Conservation (phyloP, 768 basidiomycete genomes). For the Chalciporus piperatus region DNA sequence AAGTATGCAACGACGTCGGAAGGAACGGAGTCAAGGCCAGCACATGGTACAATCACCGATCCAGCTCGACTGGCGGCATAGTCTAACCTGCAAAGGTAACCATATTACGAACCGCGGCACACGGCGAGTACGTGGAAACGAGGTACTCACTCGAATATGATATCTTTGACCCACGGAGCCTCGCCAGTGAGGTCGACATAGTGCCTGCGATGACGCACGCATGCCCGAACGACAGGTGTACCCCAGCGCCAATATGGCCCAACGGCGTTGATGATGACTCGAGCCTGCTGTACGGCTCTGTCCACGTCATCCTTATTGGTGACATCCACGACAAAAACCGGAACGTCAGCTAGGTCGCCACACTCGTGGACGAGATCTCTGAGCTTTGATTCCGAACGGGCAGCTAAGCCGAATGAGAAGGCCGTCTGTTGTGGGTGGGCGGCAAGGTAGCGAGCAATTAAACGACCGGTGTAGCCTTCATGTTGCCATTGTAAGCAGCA, state of each 20-base stretch:
- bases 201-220: conserved; percentile 70
- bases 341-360: conserved; percentile 39
- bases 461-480: conserved; percentile 65
- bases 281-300: conserved; percentile 49
- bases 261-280: conserved; percentile 73
- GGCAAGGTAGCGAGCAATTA: conserved; percentile 65
- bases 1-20: conserved; percentile 69
- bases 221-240: conserved; percentile 76
- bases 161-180: conserved; percentile 58
- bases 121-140: conserved; percentile 4
- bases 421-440: conserved; percentile 53
- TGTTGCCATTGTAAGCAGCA: conserved; percentile 9
- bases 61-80: conserved; percentile 66
- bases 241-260: conserved; percentile 76
- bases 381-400: conserved; percentile 64
- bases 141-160: conserved; percentile 52
- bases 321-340: conserved; percentile 57
- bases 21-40: conserved; percentile 77
- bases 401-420: conserved; percentile 71
- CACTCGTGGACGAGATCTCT: conserved; percentile 48
- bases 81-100: conserved; percentile 52
- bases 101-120: conserved; percentile 5
- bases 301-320: conserved; percentile 52
- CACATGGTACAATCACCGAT: conserved; percentile 75
- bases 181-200: conserved; percentile 88